Percentiles rank a stretch among this genome's conserved stretches.
Conservation (phyloP, 371 early-diverging fungal genomes). For the Zancudomyces culisetae region DNA sequence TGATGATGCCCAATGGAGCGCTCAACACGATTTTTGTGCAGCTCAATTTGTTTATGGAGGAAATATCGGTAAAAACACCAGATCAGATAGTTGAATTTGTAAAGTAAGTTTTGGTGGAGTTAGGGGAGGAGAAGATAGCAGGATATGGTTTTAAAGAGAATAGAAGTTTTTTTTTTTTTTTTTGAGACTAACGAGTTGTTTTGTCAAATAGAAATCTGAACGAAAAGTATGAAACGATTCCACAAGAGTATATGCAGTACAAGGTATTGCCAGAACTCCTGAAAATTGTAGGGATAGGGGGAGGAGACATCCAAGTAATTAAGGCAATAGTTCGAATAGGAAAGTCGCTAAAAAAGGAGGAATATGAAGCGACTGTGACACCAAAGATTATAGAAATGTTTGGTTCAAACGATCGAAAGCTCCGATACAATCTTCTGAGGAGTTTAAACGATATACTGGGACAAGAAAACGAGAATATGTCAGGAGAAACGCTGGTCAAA, state of each 20-base stretch:
- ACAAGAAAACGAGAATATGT: slow-evolving; percentile 47
- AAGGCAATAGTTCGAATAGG: slow-evolving; percentile 71
- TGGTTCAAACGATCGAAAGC: slow-evolving; percentile 68
- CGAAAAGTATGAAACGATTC: slow-evolving; percentile 42
- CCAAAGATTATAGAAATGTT: slow-evolving; percentile 68
- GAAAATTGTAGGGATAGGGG: slow-evolving; percentile 81
- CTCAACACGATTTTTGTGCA: slow-evolving; percentile 1
- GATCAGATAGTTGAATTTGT: not conserved
- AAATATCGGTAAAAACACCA: not conserved
- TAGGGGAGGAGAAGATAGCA: not conserved
- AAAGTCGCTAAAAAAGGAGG: slow-evolving; percentile 38
- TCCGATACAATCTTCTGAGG: slow-evolving; percentile 69
- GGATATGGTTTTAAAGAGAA: too few species aligned
- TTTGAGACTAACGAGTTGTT: too few species aligned
- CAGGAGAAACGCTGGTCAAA: slow-evolving; percentile 44
- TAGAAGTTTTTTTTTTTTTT: too few species aligned
- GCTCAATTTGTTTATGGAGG: slow-evolving; percentile 3
- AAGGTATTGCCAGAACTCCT: slow-evolving; percentile 80
- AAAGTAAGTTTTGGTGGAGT: not conserved
- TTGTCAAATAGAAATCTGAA: not conserved
- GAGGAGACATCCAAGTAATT: slow-evolving; percentile 59
- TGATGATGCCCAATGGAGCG: not conserved
- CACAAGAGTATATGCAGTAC: slow-evolving; percentile 59
- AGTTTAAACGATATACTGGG: too few species aligned
- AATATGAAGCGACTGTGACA: slow-evolving; percentile 46